Conservation (phyloP, 345 rosid species). For the Eucalyptus cloeziana region DNA sequence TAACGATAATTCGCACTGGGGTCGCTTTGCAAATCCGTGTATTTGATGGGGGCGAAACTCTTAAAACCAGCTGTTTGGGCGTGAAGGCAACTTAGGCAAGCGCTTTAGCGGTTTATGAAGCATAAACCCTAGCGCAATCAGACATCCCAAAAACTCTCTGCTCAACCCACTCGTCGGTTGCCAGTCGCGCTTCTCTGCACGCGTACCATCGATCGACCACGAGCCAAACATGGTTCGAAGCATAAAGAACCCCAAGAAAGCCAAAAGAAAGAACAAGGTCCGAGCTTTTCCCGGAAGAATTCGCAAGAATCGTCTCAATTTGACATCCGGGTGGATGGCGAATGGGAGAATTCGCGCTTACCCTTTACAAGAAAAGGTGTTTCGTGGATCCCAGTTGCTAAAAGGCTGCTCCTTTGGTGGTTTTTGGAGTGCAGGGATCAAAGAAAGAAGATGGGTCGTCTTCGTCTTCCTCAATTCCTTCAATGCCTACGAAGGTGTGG, state of each 20-base stretch:
- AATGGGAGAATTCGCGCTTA: background rate
- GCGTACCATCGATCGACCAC: background rate
- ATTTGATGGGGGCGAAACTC: background rate
- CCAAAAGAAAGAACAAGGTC: conserved; percentile 79
- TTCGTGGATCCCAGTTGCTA: background rate
- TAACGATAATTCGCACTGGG: background rate
- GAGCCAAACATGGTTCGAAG: conserved; percentile 47
- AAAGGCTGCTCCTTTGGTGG: background rate
- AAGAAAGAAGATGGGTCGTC: conserved; percentile 52
- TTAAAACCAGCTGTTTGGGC: background rate
- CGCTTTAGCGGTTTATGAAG: background rate
- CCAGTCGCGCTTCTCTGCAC: background rate
- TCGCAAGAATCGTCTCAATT: background rate
- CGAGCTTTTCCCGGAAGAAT: background rate
- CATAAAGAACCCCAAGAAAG: conserved; percentile 59
- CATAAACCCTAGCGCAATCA: background rate
- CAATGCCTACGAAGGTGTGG: conserved; percentile 77
- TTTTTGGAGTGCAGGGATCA: conserved; percentile 12
- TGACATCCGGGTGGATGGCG: background rate
- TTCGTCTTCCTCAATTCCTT: conserved; percentile 39
- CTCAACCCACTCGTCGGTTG: background rate
- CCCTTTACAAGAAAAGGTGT: background rate
- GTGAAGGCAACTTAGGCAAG: background rate
- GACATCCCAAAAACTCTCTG: background rate
- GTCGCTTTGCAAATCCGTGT: background rate